Conservation (phyloP, 148 eudicot species). For the Talinum fruticosum region DNA sequence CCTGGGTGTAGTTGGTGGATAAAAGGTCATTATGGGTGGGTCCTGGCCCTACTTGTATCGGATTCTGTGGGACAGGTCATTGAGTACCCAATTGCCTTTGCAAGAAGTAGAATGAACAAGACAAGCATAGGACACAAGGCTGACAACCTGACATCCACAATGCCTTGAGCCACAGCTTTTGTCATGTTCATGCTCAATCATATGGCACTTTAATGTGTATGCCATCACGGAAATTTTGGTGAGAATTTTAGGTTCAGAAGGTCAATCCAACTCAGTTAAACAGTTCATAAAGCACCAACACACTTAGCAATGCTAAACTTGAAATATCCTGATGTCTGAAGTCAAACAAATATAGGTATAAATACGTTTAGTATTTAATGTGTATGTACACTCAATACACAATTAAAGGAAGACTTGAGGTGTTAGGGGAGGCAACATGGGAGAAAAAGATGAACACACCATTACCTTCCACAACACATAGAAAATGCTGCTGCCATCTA, state of each 20-base stretch:
- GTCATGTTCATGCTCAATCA: not conserved
- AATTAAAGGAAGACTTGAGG: not conserved
- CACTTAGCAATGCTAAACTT: not conserved
- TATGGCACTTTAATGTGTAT: not conserved
- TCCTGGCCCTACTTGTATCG: not conserved
- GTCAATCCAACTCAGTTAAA: not conserved
- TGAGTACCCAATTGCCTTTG: not conserved
- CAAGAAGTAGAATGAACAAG: not conserved
- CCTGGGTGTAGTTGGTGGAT: not conserved
- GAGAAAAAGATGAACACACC: not conserved
- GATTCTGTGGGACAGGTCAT: not conserved
- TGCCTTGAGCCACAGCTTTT: not conserved
- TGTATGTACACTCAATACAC: not conserved
- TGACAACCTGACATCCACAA: not conserved
- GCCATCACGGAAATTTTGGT: not conserved
- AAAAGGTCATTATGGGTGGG: not conserved
- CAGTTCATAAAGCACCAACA: not conserved
- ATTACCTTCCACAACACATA: constrained; percentile 16
- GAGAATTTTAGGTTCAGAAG: not conserved
- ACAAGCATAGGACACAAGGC: not conserved
- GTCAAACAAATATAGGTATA: not conserved
- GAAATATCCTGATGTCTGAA: not conserved
- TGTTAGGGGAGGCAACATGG: not conserved
- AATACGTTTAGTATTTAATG: not conserved
- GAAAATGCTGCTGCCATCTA: constrained; percentile 21